Base-by-base conservation (phyloP, 345 rosid genomes). In the Garcia nutans region DNA sequence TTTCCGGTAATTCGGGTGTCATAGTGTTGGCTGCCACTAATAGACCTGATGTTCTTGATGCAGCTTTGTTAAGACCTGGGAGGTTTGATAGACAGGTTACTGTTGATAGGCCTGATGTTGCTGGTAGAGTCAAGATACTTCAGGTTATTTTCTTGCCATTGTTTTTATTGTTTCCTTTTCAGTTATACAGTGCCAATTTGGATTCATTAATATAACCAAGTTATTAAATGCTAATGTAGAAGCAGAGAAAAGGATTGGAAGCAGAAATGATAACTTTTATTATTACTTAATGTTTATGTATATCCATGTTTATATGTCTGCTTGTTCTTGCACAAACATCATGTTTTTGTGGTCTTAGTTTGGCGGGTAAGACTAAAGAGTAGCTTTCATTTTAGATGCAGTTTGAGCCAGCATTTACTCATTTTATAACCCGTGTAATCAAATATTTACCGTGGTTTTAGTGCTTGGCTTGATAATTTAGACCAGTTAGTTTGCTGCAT, bases 11-110 rank as follows among this genome's bases (percentile, higher is more conserved):
- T 64, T 88, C 97, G 0, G 97, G 98, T 68, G 97, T 94, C 58
- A 94, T 91, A 62, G 97, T 92, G 8, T 82, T 94, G 92, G 97
- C 95, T 3, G 98, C 98, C 2, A 94, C 95, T 2, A 92, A 91
- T 73, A 86, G 97, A 66, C 93, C 97, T 0, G 97, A 94, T 76
- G 97, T 91, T 81, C 93, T 94, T 20, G 93, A 94, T 77, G 82
- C 95, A 0, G 93, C 97, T 31, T 77, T 92, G 82, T 78, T 92
- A 84, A 87, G 98, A 75, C 98, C 97, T 5, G 97, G 98, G 10
- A 88, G 98, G 85, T 92, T 94, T 68, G 98, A 92, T 47, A 62
- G 95, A 47, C 97, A 92, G 77, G 98, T 92, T n/a, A 91, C 95
- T 0, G 97, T 90, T 10, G 97, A 91, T 72, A 82, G 96, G 80